A percentile compares a stretch with the other conserved stretches of the same genome.
Conservation (phyloP, 805 yeast genomes). For the Cyberlindnera misumaiensis region DNA sequence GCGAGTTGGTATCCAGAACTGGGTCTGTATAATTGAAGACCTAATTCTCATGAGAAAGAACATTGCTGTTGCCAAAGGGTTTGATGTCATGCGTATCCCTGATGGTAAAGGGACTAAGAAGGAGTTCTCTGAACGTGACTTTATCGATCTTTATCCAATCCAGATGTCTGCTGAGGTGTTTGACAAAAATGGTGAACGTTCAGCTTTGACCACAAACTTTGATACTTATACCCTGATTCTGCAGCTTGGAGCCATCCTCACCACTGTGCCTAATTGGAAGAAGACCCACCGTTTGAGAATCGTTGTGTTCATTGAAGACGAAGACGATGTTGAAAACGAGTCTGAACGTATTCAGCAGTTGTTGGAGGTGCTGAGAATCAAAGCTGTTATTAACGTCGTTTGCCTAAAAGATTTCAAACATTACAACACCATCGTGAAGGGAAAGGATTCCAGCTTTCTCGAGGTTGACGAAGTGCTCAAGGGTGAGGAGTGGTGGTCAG, state of each 20-base stretch:
- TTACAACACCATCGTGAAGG: slow-evolving; percentile 75
- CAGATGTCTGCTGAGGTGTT: slow-evolving; percentile 87
- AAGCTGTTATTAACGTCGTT: slow-evolving; percentile 70
- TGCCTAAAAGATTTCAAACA: slow-evolving; percentile 53
- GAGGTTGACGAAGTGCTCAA: slow-evolving; percentile 45
- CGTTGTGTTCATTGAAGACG: slow-evolving; percentile 81
- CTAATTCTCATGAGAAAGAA: slow-evolving; percentile 81
- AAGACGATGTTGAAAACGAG: slow-evolving; percentile 67
- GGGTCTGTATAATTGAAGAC: slow-evolving; percentile 93
- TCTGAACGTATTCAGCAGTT: slow-evolving; percentile 51
- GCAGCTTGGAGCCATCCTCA: slow-evolving; percentile 87
- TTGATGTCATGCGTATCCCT: slow-evolving; percentile 63
- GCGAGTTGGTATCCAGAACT: slow-evolving; percentile 64
- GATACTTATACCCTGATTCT: slow-evolving; percentile 93
- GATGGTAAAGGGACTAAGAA: slow-evolving; percentile 27
- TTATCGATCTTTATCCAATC: slow-evolving; percentile 89
- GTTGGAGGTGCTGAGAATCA: slow-evolving; percentile 73
- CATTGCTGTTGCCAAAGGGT: slow-evolving; percentile 91
- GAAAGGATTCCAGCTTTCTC: slow-evolving; percentile 38
- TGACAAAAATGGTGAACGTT: slow-evolving; percentile 54
- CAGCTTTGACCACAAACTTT: slow-evolving; percentile 78
- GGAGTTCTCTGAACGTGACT: slow-evolving; percentile 33
- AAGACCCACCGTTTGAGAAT: slow-evolving; percentile 68
- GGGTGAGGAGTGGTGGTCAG: slow-evolving; percentile 84
- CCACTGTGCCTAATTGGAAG: slow-evolving; percentile 93